Evolutionary conservation across 306 rosid species (phyloP).

Genomic region (Vigna reflexopilosa): DNA sequence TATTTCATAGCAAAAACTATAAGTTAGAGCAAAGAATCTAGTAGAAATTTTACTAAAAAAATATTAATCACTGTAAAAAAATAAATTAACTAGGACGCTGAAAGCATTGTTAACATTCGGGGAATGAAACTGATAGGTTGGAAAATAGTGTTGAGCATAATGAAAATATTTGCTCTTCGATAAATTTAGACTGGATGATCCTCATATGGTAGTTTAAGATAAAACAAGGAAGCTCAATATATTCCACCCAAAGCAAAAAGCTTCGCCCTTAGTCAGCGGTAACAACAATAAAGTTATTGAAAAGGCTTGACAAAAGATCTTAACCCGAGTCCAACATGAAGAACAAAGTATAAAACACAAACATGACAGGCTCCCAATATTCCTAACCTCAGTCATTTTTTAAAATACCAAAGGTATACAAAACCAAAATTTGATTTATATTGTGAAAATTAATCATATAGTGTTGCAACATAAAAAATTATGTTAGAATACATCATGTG

Average conservation of each 20-base stretch:
- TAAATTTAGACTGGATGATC: slow-evolving; percentile 13
- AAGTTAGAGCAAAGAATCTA: slow-evolving; percentile 19
- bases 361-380: slow-evolving; percentile 1
- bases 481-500: slow-evolving; percentile 32
- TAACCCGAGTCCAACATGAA: slow-evolving; percentile 25
- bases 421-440: slow-evolving; percentile 22
- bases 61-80: slow-evolving; percentile 3
- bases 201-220: slow-evolving; percentile 16
- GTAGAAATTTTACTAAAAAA: slow-evolving; percentile 15
- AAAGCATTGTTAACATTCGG: background rate
- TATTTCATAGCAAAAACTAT: slow-evolving; percentile 8
- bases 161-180: slow-evolving; percentile 8
- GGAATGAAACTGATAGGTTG: slow-evolving; percentile 21
- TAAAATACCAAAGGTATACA: slow-evolving; percentile 31
- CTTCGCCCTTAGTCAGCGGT: background rate
- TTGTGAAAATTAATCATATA: background rate
- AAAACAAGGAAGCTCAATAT: background rate
- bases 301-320: slow-evolving; percentile 29
- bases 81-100: background rate
- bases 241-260: background rate
- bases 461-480: slow-evolving; percentile 18
- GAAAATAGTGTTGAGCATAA: background rate
- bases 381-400: slow-evolving; percentile 20
- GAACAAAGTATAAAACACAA: slow-evolving; percentile 6
- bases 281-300: slow-evolving; percentile 26